These are phyloP conservation scores for Talaromyces nanjingensis DNA, from an alignment of 495 filamentous ascomycete genomes.

Conservation along the genomic window DNA sequence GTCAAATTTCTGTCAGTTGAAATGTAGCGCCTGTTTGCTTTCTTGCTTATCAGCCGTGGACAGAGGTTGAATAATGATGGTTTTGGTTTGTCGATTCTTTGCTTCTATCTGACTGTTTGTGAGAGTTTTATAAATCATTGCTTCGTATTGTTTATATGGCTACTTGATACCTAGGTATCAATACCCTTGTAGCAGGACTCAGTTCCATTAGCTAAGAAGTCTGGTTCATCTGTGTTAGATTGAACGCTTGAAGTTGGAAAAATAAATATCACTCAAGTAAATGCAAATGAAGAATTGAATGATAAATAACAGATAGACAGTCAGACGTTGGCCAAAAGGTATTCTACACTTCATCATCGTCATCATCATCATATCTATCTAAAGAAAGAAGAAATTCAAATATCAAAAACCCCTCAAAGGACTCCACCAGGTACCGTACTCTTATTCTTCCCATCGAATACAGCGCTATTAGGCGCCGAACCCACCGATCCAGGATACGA, in stretches of 20 bases:
- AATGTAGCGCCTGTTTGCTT: constrained; percentile 17
- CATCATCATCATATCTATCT: neutral
- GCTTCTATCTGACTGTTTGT: neutral
- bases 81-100: neutral
- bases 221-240: neutral
- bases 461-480: constrained; percentile 34
- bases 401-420: constrained; percentile 19
- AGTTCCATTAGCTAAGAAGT: neutral
- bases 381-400: neutral
- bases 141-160: neutral
- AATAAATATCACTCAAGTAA: neutral
- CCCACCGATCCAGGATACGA: constrained; percentile 17
- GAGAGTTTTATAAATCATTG: neutral
- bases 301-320: neutral
- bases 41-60: neutral
- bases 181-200: too few relatives aligned
- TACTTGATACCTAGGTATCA: too few relatives aligned
- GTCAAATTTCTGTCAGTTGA: neutral
- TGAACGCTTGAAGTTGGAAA: neutral
- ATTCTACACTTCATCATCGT: neutral
- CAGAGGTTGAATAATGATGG: too few relatives aligned
- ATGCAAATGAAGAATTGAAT: neutral
- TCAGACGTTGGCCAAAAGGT: neutral
- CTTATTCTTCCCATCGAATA: constrained; percentile 31
- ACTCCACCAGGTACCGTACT: constrained; percentile 41